Evolutionary conservation across 129 eudicot species (phyloP).

Genomic region (Artemisia tridentata): DNA sequence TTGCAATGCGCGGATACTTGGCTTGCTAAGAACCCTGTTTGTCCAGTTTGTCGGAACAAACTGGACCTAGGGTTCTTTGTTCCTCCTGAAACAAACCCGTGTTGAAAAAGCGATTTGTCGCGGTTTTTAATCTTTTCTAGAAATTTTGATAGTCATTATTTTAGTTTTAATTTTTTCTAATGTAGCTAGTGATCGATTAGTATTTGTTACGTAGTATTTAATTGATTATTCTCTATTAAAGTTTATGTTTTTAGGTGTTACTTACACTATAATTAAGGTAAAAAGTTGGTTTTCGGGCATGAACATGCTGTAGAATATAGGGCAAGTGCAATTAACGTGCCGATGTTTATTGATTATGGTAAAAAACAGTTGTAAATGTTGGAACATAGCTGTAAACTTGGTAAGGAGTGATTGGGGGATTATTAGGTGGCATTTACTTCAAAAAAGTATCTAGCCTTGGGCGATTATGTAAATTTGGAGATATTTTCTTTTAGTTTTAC

Average conservation of each 20-base stretch:
- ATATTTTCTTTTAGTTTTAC: not conserved
- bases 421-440: constrained; percentile 22
- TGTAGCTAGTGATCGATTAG: constrained; percentile 13
- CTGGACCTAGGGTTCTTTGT: constrained; percentile 45
- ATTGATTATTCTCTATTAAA: constrained; percentile 20
- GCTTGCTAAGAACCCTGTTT: constrained; percentile 65
- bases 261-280: not conserved
- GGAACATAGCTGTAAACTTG: constrained; percentile 29
- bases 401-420: constrained; percentile 16
- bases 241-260: not conserved
- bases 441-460: constrained; percentile 6
- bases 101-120: constrained; percentile 30
- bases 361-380: constrained; percentile 17
- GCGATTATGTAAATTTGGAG: not conserved
- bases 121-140: not conserved
- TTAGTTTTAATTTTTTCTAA: not conserved
- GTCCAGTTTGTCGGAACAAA: constrained; percentile 77
- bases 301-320: not conserved
- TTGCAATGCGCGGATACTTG: constrained; percentile 81
- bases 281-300: not conserved
- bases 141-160: not conserved
- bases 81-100: constrained; percentile 44
- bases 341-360: not conserved
- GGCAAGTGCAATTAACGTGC: constrained; percentile 4
- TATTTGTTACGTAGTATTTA: constrained; percentile 10